phyloP scores from a whole-genome alignment of 176 grass and related monocot genomes.

The Coix lacrymajobi region DNA sequence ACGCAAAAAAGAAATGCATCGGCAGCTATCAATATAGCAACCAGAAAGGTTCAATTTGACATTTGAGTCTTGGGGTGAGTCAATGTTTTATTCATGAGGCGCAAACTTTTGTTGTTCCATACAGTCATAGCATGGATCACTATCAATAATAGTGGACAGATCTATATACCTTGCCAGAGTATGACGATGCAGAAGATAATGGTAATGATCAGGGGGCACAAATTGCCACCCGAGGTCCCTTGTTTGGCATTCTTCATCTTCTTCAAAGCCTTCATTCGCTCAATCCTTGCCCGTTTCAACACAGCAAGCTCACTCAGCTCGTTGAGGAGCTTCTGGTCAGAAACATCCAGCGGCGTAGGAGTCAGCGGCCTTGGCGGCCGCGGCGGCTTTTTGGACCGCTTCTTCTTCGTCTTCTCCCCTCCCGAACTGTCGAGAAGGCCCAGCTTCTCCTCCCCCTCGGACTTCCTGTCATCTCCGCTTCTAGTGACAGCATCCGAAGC shows the following conservation, averaged over 20 bases:
- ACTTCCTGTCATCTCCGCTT: constrained; percentile 41
- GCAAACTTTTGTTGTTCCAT: background rate
- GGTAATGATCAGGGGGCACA: constrained; percentile 71
- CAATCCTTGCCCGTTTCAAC: constrained; percentile 79
- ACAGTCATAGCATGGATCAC: background rate
- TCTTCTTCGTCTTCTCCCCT: constrained; percentile 69
- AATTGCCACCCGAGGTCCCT: constrained; percentile 41
- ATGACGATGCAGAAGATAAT: constrained; percentile 91
- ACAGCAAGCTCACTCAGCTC: constrained; percentile 81
- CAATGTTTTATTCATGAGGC: background rate
- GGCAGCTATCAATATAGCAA: background rate
- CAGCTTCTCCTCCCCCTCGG: constrained; percentile 44
- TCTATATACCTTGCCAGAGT: constrained; percentile 89
- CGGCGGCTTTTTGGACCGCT: constrained; percentile 67
- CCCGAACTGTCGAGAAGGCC: constrained; percentile 41
- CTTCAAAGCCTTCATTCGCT: constrained; percentile 91
- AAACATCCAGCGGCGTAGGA: constrained; percentile 47
- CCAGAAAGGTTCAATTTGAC: background rate
- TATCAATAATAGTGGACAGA: background rate
- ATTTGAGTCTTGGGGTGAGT: background rate
- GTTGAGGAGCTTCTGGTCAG: constrained; percentile 76
- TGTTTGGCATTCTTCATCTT: constrained; percentile 85
- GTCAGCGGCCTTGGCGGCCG: constrained; percentile 69
- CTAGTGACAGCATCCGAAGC: constrained; percentile 21
- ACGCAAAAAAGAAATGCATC: background rate